phyloP scores from a whole-genome alignment of 2,329 filamentous ascomycete species.

The Endocalyx cinctus region DNA sequence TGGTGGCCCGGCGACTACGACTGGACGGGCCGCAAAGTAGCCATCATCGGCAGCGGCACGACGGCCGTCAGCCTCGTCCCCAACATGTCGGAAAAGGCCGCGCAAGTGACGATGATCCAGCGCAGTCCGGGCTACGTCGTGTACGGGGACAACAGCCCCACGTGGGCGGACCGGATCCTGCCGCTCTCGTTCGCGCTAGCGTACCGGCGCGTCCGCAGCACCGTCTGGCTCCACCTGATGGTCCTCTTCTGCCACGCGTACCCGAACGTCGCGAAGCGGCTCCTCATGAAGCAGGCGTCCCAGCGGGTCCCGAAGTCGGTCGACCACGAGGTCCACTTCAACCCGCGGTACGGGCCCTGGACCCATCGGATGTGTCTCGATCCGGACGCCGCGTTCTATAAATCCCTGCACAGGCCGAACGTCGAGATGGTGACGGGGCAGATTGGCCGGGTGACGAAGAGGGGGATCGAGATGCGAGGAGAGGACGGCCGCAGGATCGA shows the following conservation, averaged over 20 bases:
- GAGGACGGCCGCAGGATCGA: slow-evolving; percentile 37
- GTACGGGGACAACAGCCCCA: slow-evolving; percentile 4
- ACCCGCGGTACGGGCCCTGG: slow-evolving; percentile 54
- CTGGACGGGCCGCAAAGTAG: slow-evolving; percentile 61
- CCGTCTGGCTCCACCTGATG: slow-evolving; percentile 2
- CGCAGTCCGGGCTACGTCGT: slow-evolving; percentile 67
- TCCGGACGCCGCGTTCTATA: slow-evolving; percentile 42
- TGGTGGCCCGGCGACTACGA: slow-evolving; percentile 69
- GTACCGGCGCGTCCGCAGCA: slow-evolving; percentile 7
- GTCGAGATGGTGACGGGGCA: slow-evolving; percentile 37
- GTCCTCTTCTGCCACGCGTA: slow-evolving; percentile 41
- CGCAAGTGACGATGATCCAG: slow-evolving; percentile 73
- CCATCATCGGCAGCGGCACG: slow-evolving; percentile 73
- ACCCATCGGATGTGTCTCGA: slow-evolving; percentile 64
- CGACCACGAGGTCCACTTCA: slow-evolving; percentile 49
- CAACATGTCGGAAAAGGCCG: slow-evolving; percentile 58
- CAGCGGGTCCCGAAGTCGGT: slow-evolving; percentile 44
- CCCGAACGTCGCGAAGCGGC: slow-evolving; percentile 38
- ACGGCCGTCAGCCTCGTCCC: slow-evolving; percentile 77
- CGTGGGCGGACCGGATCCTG: slow-evolving; percentile 6
- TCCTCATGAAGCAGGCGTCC: slow-evolving; percentile 37
- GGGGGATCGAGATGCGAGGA: slow-evolving; percentile 41
- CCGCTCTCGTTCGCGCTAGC: slow-evolving; percentile 3
- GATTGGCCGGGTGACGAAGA: slow-evolving; percentile 40
- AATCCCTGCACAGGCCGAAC: slow-evolving; percentile 30